Conservation (phyloP, 768 basidiomycete species). For the Suillus discolor region DNA sequence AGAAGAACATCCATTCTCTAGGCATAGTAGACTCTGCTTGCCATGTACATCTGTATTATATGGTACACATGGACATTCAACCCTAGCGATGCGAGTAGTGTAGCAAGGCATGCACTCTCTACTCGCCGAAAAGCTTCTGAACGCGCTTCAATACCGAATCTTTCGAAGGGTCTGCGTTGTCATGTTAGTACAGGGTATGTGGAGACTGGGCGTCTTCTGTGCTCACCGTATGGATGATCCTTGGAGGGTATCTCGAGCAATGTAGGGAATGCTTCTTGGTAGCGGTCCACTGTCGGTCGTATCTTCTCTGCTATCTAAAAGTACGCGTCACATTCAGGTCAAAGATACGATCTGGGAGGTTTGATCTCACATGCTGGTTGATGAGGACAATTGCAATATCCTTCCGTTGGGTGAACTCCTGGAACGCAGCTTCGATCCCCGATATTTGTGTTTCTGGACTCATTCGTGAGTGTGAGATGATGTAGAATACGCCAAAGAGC, state of each 20-base stretch:
- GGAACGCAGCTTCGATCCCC: conserved; percentile 88
- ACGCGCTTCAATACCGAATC: conserved; percentile 96
- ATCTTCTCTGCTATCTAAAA: conserved; percentile 95
- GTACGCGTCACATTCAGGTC: conserved; percentile 9
- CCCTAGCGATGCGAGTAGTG: conserved; percentile 13
- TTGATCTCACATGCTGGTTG: conserved; percentile 87
- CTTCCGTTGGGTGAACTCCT: conserved; percentile 91
- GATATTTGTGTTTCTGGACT: conserved; percentile 84
- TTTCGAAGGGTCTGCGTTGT: conserved; percentile 82
- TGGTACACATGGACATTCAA: conserved; percentile 23
- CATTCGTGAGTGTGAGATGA: conserved; percentile 14
- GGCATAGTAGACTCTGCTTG: conserved; percentile 18
- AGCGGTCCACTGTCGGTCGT: conserved; percentile 90
- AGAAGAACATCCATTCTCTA: conserved; percentile 5
- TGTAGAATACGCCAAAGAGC: conserved; percentile 30
- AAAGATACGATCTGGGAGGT: conserved; percentile 9
- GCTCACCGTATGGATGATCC: conserved; percentile 94
- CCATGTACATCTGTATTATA: conserved; percentile 26
- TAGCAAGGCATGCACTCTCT: conserved; percentile 26
- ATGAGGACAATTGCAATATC: conserved; percentile 97
- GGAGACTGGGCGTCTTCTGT: conserved; percentile 3
- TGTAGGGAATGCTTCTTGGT: conserved; percentile 95
- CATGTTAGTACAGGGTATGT: conserved; percentile 6
- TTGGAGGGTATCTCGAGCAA: conserved; percentile 97
- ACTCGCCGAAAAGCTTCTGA: conserved; percentile 95